Evolutionary conservation across 106 monocot genomes (phyloP), one percentile per base, ranked within the genome.

Genomic region (Gastrodia elata): DNA sequence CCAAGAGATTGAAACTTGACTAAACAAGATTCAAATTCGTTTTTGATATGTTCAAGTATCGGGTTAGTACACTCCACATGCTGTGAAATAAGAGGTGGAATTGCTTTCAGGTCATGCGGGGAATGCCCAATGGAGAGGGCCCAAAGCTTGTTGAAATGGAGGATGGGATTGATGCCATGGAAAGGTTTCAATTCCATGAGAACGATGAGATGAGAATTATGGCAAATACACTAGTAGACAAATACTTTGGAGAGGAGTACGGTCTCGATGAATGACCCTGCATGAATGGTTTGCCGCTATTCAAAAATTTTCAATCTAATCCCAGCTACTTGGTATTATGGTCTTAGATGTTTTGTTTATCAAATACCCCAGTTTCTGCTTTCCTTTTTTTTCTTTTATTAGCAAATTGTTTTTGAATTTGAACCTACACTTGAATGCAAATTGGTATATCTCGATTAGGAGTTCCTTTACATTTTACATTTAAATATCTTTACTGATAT

Each of bases 121-220:
- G 98, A 32, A 79, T 92, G 80, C 98, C 98, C 4, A 82, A 98
- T 49, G 83, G 84, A 10, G 84, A 91, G 78, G 98, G 98, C 20
- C 93, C 93, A 39, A 93, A 88, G 75, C 83, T 98, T 30, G 98
- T 98, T 2, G 98, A 98, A 73, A 80, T 56, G 78, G 98, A 93
- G 77, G 98, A 98, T 69, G 98, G 98, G 11, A 98, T 98, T 27
- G 93, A 91, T 68, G 98, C 93, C 18, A 98, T 98, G 98, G 98
- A 98, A 73, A 87, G 88, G 78, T 98, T 98, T 71, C 98, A 98
- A 71, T 98, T 98, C 75, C 93, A 98, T 33, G 98, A 98, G 79
- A 98, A 98, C 26, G 93, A 88, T 38, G 83, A 80, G 44, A 83
- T 98, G 88, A 84, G 98, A 73, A 86, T 78, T 72, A 98, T 98